phyloP scores from a whole-genome alignment of 2,329 filamentous ascomycete species.

The Colletotrichum sp. region DNA sequence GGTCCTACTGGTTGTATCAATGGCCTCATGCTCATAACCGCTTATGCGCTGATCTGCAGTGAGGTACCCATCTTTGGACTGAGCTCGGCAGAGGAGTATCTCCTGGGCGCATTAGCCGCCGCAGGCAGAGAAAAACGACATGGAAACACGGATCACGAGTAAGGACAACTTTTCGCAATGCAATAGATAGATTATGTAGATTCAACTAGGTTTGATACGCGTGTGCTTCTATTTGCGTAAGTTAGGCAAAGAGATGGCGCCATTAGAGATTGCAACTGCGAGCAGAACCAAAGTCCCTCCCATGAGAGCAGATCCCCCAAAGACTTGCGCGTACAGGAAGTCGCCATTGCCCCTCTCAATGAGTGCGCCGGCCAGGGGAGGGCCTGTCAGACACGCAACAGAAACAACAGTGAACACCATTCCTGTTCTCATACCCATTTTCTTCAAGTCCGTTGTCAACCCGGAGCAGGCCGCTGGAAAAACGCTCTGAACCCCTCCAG shows the following conservation, averaged over 20 bases:
- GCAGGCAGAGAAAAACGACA: accelerated
- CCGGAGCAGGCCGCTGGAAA: not conserved
- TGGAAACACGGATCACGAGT: not conserved
- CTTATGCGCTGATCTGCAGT: not conserved
- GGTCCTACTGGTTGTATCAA: not conserved
- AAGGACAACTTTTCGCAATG: not conserved
- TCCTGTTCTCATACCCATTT: not conserved
- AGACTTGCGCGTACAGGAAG: not conserved
- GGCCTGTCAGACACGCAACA: slow-evolving; percentile 44
- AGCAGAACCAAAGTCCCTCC: not conserved
- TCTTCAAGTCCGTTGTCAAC: not conserved
- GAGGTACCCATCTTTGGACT: not conserved
- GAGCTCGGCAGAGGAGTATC: not conserved
- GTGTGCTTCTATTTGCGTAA: not conserved
- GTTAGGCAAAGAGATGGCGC: not conserved
- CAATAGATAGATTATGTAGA: not conserved
- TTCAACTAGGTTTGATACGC: not conserved
- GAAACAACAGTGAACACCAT: slow-evolving; percentile 50
- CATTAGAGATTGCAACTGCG: not conserved
- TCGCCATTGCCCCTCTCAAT: slow-evolving; percentile 30
- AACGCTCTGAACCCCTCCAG: not conserved
- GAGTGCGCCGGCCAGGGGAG: slow-evolving; percentile 56
- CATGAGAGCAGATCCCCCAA: not conserved
- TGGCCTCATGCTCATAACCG: not conserved
- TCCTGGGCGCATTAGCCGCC: not conserved